A percentile compares a stretch with the other conserved stretches of the same genome.
phyloP scores from a whole-genome alignment of 768 basidiomycete genomes.

The Clitopilus passeckerianus region DNA sequence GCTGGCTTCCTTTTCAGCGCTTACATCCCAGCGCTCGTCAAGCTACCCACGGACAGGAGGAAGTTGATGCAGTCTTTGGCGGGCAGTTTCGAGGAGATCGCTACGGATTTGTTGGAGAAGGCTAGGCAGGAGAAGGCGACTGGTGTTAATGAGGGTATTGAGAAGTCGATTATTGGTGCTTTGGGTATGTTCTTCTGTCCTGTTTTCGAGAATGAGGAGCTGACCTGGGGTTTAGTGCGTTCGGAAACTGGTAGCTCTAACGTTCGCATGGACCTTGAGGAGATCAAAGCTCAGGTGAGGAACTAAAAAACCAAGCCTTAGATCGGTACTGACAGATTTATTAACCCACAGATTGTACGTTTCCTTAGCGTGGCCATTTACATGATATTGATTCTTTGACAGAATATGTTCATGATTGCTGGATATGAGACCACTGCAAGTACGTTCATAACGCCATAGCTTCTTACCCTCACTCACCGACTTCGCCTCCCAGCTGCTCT shows the following conservation, averaged over 20 bases:
- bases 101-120: conserved; percentile 30
- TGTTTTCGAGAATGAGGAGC: background rate
- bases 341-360: conserved; percentile 4
- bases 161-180: conserved; percentile 35
- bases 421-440: conserved; percentile 53
- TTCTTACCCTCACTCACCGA: too few species aligned
- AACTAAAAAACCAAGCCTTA: background rate
- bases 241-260: conserved; percentile 24
- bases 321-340: too few species aligned
- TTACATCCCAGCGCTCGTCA: conserved; percentile 27
- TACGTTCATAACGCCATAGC: conserved; percentile 14
- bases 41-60: conserved; percentile 30
- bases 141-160: conserved; percentile 16
- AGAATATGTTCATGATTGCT: conserved; percentile 33
- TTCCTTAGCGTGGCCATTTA: background rate
- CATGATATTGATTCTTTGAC: background rate
- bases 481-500: conserved; percentile 25
- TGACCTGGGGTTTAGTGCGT: conserved; percentile 22
- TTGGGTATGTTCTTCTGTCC: conserved; percentile 18
- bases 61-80: conserved; percentile 23
- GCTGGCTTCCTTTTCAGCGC: conserved; percentile 30
- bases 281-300: conserved; percentile 30
- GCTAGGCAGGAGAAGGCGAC: conserved; percentile 27
- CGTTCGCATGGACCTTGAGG: conserved; percentile 29
- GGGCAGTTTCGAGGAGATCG: conserved; percentile 30